Evolutionary conservation across 371 early-diverging fungal genomes (phyloP).

Genomic region (Syncephalis fuscata): DNA sequence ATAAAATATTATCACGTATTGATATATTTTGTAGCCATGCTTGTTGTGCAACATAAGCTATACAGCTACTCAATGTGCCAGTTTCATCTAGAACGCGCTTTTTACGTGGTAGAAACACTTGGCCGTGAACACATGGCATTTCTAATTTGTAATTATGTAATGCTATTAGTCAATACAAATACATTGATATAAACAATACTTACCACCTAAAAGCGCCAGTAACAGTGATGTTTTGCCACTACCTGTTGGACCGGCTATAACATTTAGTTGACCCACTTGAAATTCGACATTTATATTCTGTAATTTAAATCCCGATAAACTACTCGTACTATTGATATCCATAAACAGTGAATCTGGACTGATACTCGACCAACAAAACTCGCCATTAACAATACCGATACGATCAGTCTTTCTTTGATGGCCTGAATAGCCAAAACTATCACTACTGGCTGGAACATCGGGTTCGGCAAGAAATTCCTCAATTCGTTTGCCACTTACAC

Average conservation of each 20-base stretch:
- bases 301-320: constrained; percentile 19
- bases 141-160: too few species aligned
- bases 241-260: constrained; percentile 40
- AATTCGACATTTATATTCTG: constrained; percentile 27
- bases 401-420: constrained; percentile 12
- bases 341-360: constrained; percentile 19
- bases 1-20: constrained; percentile 70
- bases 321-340: constrained; percentile 10
- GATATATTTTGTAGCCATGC: constrained; percentile 81
- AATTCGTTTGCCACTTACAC: constrained; percentile 31
- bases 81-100: constrained; percentile 12
- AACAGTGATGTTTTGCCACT: constrained; percentile 51
- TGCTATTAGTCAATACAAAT: too few species aligned
- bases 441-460: constrained; percentile 16
- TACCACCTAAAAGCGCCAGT: constrained; percentile 44
- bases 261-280: constrained; percentile 33
- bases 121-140: constrained; percentile 27
- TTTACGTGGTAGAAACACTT: constrained; percentile 20
- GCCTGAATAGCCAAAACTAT: constrained; percentile 9
- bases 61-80: constrained; percentile 28
- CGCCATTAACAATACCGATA: constrained; percentile 25
- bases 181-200: too few species aligned
- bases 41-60: constrained; percentile 69
- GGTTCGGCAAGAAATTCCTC: constrained; percentile 30
- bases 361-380: constrained; percentile 23